Evolutionary conservation across 192 early-diverging fungal species (phyloP).

Genomic region (Glomus cerebriforme): DNA sequence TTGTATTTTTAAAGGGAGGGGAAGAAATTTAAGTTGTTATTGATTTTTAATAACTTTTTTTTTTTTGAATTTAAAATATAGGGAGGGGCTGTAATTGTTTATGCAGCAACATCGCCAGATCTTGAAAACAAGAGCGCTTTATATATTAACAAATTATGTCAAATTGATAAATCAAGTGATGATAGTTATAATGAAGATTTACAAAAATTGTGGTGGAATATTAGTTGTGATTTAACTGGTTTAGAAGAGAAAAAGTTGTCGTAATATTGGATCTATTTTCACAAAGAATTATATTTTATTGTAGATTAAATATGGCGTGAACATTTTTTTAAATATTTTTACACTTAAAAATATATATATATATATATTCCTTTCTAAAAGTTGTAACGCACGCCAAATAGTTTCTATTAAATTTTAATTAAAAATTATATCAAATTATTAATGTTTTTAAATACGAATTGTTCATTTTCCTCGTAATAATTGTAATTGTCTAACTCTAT

Average conservation of each 20-base stretch:
- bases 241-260: slow-evolving; percentile 1
- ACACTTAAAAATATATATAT: no score
- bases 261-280: background rate
- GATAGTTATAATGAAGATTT: slow-evolving; percentile 40
- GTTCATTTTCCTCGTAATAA: no score
- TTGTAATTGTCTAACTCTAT: no score
- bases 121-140: slow-evolving; percentile 4
- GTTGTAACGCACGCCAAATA: no score
- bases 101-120: slow-evolving; percentile 14
- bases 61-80: background rate
- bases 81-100: slow-evolving; percentile 22
- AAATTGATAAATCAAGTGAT: slow-evolving; percentile 36
- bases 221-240: slow-evolving; percentile 35
- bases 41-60: background rate
- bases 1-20: background rate
- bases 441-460: no score
- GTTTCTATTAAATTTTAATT: no score
- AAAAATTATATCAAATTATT: no score
- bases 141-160: slow-evolving; percentile 18
- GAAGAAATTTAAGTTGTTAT: background rate
- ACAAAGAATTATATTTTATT: no score
- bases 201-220: slow-evolving; percentile 48
- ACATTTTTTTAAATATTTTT: no score
- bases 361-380: no score
- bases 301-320: no score